These are phyloP conservation scores for Kwoniella pini DNA, from an alignment of 768 basidiomycete genomes.

Conservation along the genomic window DNA sequence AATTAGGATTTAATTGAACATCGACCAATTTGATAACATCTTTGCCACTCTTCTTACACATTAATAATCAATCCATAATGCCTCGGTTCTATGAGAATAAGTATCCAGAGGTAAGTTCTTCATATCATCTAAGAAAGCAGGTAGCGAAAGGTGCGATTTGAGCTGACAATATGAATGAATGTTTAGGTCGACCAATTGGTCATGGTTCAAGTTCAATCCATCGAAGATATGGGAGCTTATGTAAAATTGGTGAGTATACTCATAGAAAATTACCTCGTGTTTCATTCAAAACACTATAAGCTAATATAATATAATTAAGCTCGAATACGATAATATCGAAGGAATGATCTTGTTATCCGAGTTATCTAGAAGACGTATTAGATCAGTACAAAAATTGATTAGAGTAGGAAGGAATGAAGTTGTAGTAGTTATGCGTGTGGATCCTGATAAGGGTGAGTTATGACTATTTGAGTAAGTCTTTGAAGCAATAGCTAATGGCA, in stretches of 20 bases:
- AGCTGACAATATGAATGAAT: not conserved
- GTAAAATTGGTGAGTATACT: conserved; percentile 90
- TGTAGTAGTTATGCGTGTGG: conserved; percentile 94
- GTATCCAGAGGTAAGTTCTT: conserved; percentile 62
- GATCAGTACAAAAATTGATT: conserved; percentile 97
- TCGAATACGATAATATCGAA: conserved; percentile 98
- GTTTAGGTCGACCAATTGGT: conserved; percentile 98
- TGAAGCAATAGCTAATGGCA: not conserved
- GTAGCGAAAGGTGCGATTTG: no score
- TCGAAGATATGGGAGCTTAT: conserved; percentile 99
- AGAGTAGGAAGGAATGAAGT: conserved; percentile 97
- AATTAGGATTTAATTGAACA: not conserved
- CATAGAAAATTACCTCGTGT: no score
- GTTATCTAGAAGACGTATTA: conserved; percentile 89
- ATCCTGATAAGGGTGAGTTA: conserved; percentile 91
- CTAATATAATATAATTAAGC: conserved; percentile 58
- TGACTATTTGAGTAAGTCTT: not conserved
- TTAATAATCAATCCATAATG: conserved; percentile 25
- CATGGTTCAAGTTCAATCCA: conserved; percentile 99
- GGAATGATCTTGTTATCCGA: conserved; percentile 99
- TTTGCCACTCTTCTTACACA: not conserved
- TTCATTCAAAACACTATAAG: no score
- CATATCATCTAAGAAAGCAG: no score
- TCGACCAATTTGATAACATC: not conserved
- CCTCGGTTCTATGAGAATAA: conserved; percentile 81